Conservation (phyloP, 805 yeast genomes). For the Spathaspora passalidarum region DNA sequence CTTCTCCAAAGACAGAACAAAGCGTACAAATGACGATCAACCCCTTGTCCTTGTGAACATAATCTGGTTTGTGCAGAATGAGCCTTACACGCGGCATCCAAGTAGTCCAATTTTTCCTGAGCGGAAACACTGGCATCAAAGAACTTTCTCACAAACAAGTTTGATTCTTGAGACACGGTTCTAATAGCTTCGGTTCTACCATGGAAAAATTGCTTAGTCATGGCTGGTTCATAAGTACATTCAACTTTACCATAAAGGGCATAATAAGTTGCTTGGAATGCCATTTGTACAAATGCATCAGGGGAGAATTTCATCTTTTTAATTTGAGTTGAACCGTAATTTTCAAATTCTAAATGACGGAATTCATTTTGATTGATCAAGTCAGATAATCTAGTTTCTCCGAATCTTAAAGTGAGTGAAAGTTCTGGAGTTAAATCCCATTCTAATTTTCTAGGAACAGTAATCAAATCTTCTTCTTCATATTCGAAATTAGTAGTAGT, state of each 20-base stretch:
- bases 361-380: conserved; percentile 88
- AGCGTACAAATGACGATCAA: conserved; percentile 87
- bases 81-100: conserved; percentile 66
- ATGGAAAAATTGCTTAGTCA: conserved; percentile 84
- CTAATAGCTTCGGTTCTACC: conserved; percentile 93
- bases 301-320: conserved; percentile 87
- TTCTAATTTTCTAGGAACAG: conserved; percentile 82
- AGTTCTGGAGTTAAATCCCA: conserved; percentile 80
- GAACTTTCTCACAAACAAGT: conserved; percentile 78
- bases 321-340: conserved; percentile 72
- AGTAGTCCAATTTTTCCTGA: conserved; percentile 54
- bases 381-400: conserved; percentile 85
- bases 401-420: conserved; percentile 78
- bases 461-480: conserved; percentile 41
- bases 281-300: conserved; percentile 92
- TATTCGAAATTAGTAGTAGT: conserved; percentile 17
- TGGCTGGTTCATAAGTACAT: conserved; percentile 93
- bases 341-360: conserved; percentile 69
- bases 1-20: conserved; percentile 84
- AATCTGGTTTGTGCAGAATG: conserved; percentile 68
- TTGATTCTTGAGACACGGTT: conserved; percentile 77
- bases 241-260: conserved; percentile 91
- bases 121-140: conserved; percentile 63
- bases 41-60: conserved; percentile 80
- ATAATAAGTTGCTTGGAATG: conserved; percentile 88